Conservation (phyloP, 208 protist genomes). For the Porcisia hertigi region DNA sequence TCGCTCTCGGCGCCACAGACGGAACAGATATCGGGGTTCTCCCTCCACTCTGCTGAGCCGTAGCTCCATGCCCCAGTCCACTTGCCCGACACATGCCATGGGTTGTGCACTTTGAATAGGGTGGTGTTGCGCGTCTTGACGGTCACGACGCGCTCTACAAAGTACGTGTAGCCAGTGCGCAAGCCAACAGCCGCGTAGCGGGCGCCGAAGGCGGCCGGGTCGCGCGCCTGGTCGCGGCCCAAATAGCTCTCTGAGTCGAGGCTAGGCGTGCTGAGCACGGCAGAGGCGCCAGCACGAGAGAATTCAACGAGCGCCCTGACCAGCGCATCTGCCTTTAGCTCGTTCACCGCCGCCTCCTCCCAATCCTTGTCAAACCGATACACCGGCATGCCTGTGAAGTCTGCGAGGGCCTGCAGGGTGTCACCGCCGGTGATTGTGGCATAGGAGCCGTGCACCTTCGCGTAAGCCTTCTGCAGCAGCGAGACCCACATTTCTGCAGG, state of each 20-base stretch:
- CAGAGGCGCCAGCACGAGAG: slow-evolving; percentile 7
- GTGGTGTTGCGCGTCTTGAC: slow-evolving; percentile 9
- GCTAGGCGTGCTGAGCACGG: slow-evolving; percentile 61
- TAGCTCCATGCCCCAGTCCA: slow-evolving; percentile 38
- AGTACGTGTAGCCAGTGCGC: slow-evolving; percentile 45
- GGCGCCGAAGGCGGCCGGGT: slow-evolving; percentile 23
- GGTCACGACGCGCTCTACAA: slow-evolving; percentile 29
- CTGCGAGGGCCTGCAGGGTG: slow-evolving; percentile 55
- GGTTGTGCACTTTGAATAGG: slow-evolving; percentile 60
- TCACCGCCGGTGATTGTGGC: slow-evolving; percentile 66
- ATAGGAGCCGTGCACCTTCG: slow-evolving; percentile 82
- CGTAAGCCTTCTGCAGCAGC: slow-evolving; percentile 87
- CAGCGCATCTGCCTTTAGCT: slow-evolving; percentile 18
- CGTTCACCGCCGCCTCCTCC: slow-evolving; percentile 20
- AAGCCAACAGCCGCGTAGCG: slow-evolving; percentile 31
- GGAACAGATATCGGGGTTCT: slow-evolving; percentile 25
- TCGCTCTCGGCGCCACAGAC: slow-evolving; percentile 10
- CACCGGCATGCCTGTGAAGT: slow-evolving; percentile 55
- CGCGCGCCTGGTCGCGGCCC: slow-evolving; percentile 9
- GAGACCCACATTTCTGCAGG: slow-evolving; percentile 66
- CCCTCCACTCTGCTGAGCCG: slow-evolving; percentile 17
- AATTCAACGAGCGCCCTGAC: slow-evolving; percentile 11
- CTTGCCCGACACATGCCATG: slow-evolving; percentile 13
- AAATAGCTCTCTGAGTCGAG: slow-evolving; percentile 36
- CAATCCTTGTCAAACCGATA: slow-evolving; percentile 60